Conservation (phyloP, 768 basidiomycete genomes). For the Strobilomyces dryophilus region DNA sequence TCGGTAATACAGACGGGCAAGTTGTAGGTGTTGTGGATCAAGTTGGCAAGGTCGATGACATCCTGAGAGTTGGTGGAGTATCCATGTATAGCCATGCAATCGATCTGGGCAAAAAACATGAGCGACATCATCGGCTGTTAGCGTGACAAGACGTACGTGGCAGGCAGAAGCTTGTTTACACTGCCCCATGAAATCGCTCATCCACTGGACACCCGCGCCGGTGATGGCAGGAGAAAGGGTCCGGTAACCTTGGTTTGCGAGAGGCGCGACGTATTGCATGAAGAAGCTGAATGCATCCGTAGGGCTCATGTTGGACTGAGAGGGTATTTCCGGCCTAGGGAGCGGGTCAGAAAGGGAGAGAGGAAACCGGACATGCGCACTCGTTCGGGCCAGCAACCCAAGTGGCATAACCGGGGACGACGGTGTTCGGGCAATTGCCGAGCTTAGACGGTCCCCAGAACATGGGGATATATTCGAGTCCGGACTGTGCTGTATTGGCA, state of each 20-base stretch:
- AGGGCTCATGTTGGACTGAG: constrained; percentile 61
- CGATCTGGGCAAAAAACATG: constrained; percentile 38
- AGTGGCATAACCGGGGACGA: too few species aligned
- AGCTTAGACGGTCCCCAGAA: too few species aligned
- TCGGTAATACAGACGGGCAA: constrained; percentile 57
- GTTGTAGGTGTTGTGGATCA: constrained; percentile 42
- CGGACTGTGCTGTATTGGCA: too few species aligned
- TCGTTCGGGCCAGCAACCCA: constrained; percentile 81
- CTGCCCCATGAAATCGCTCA: constrained; percentile 43
- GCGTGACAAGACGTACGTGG: constrained; percentile 38
- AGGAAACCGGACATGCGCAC: constrained; percentile 37
- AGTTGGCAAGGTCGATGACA: constrained; percentile 49
- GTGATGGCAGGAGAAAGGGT: too few species aligned
- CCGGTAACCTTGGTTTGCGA: constrained; percentile 37
- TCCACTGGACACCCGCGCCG: constrained; percentile 60
- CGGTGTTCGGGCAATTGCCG: too few species aligned
- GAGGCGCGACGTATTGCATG: constrained; percentile 57
- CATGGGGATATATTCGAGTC: constrained; percentile 42
- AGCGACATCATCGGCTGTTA: not conserved
- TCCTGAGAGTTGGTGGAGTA: constrained; percentile 51
- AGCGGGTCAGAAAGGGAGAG: constrained; percentile 2
- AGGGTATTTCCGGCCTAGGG: constrained; percentile 59
- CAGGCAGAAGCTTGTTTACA: constrained; percentile 38
- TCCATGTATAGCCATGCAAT: constrained; percentile 59
- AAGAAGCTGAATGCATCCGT: constrained; percentile 44